A percentile compares a stretch with the other conserved stretches of the same genome.
Conservation (phyloP, 2,329 filamentous ascomycete genomes). For the Trichoderma gracile region DNA sequence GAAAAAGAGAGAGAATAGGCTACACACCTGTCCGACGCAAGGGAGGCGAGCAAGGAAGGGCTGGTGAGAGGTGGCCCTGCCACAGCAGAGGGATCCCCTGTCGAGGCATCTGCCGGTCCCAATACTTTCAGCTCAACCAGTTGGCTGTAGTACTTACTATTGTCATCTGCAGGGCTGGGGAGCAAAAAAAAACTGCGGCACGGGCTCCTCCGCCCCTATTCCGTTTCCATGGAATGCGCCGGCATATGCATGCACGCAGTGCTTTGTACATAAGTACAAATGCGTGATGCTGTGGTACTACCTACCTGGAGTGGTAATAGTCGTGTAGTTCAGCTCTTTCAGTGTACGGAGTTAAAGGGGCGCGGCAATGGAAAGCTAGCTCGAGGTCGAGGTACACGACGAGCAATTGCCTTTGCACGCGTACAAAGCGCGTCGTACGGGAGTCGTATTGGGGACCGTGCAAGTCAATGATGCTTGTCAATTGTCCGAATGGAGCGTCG, state of each 20-base stretch:
- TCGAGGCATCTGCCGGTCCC: conserved; percentile 18
- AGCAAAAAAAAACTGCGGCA: neutral
- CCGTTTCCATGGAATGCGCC: conserved; percentile 5
- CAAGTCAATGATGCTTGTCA: neutral
- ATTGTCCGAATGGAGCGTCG: conserved; percentile 17
- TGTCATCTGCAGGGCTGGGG: conserved; percentile 16
- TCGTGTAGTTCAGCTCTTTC: neutral
- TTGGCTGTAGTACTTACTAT: neutral
- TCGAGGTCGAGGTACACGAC: neutral
- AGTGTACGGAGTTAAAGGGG: neutral
- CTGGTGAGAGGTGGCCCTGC: neutral
- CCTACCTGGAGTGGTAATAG: conserved; percentile 16
- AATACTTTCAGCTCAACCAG: conserved; percentile 16
- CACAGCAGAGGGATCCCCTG: neutral
- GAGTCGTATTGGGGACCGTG: too few species aligned
- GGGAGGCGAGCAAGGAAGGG: neutral
- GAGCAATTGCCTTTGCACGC: neutral
- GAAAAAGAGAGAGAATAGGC: conserved; percentile 18
- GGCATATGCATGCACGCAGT: conserved; percentile 13
- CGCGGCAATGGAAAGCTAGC: neutral
- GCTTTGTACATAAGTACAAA: neutral
- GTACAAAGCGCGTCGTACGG: neutral
- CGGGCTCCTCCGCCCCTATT: conserved; percentile 7
- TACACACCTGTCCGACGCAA: conserved; percentile 10
- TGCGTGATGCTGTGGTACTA: conserved; percentile 1